Evolutionary conservation across 2,329 filamentous ascomycete genomes (phyloP).

Genomic region (Aspergillus cejpii): DNA sequence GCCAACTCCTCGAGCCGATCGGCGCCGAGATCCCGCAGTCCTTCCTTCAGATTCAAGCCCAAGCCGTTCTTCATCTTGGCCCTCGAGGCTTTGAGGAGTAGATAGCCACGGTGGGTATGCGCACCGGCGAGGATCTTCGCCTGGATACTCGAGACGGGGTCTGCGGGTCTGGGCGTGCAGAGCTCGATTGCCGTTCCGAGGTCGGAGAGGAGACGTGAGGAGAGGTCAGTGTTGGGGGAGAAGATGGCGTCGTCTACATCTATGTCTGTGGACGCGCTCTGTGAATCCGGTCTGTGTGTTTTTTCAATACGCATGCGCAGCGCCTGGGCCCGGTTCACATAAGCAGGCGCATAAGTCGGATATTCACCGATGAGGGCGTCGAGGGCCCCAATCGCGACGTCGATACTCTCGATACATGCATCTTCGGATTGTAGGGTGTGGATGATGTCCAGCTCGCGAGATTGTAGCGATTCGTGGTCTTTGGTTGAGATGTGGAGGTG

Average conservation of each 20-base stretch:
- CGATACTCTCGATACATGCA: constrained; percentile 21
- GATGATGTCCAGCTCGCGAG: constrained; percentile 37
- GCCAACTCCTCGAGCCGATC: constrained; percentile 50
- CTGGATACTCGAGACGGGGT: constrained; percentile 43
- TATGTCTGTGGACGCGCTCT: background rate
- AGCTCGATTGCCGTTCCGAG: constrained; percentile 43
- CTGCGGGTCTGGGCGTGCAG: constrained; percentile 36
- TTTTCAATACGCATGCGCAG: constrained; percentile 33
- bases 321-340: constrained; percentile 52
- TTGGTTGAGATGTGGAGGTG: constrained; percentile 30
- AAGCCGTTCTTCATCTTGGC: no score
- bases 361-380: constrained; percentile 38
- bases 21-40: constrained; percentile 27
- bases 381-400: constrained; percentile 35
- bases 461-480: constrained; percentile 36
- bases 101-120: constrained; percentile 49
- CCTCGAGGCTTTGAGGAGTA: constrained; percentile 37
- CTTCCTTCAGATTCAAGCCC: background rate
- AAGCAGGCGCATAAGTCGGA: constrained; percentile 49
- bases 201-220: constrained; percentile 31
- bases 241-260: constrained; percentile 24
- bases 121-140: constrained; percentile 48
- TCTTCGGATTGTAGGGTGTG: constrained; percentile 28
- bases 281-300: background rate
- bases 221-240: constrained; percentile 10